Base-by-base conservation (phyloP, 2,329 filamentous ascomycete species). In the Aspergillus jensenii region DNA sequence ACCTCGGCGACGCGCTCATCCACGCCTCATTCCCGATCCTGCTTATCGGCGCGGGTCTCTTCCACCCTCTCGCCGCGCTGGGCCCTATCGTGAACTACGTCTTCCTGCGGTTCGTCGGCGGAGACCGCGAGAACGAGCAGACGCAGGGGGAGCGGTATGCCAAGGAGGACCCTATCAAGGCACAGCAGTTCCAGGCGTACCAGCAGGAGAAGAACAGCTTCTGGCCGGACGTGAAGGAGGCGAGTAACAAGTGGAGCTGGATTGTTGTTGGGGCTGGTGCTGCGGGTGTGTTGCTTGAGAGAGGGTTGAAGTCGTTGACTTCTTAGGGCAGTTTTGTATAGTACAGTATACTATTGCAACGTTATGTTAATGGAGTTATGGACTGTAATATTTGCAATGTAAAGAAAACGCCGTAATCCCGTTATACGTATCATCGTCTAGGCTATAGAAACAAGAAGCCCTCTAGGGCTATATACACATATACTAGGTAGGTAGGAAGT, bases 1-100 rank as follows among this genome's bases (percentile, higher is more conserved):
- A 86, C 65, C 79, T 87, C n/a, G 84, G 84, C 2, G 84, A 86
- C 56, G 76, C 81, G 3, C 75, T 87, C 4, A 78, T 84, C 9
- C 85, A 87, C 65, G 65, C 83, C 47, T 85, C 84, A 0, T 87
- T 87, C 76, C 81, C 83, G 1, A 67, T 86, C 7, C 76, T 86
- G 2, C 84, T 82, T 67, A 33, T 54, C 21, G 78, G 81, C 17
- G 81, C 79, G 9, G 82, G 81, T 52, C 78, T 82, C 61, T 79
- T 86, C 52, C 79, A 82, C 49, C 83, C 83, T 0, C 66, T 85
- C 31, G 79, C 82, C 25, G 69, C 85, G 1, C 72, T 86, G 2
- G 84, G 84, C 0, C 82, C 84, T 0, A 48, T 85, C 5, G 79
- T 82, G 14, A 87, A 87, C 69, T 87, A 87, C 71, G 55, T 79